A percentile compares a stretch with the other conserved stretches of the same genome.
Evolutionary conservation across 1,284 basidiomycete genomes (phyloP).

Genomic region (Xanthoconium separans): DNA sequence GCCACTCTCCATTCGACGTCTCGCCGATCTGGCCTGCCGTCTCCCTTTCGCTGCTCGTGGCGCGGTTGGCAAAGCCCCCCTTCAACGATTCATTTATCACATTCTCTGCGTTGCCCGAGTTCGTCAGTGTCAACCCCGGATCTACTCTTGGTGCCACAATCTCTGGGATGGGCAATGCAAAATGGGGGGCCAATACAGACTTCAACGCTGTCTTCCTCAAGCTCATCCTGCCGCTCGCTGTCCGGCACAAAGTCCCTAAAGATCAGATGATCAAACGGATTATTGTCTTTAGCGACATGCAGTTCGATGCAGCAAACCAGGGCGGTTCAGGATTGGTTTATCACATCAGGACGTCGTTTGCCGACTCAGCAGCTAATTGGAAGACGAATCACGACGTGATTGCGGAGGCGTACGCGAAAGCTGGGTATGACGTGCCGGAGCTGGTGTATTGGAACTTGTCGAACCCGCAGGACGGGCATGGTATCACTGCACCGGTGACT

Average conservation of each 20-base stretch:
- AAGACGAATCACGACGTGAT: conserved; percentile 60
- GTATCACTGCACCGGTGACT: conserved; percentile 45
- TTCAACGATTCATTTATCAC: conserved; percentile 69
- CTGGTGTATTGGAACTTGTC: conserved; percentile 63
- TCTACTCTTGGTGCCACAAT: conserved; percentile 37
- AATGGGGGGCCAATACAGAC: conserved; percentile 63
- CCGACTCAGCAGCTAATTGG: conserved; percentile 38
- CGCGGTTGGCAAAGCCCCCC: conserved; percentile 59
- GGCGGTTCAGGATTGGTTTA: no score
- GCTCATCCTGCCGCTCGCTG: conserved; percentile 58
- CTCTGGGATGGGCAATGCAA: conserved; percentile 34
- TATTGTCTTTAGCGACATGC: conserved; percentile 78
- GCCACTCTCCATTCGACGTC: conserved; percentile 11
- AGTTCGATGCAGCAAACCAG: conserved; percentile 49
- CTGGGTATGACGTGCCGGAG: conserved; percentile 68
- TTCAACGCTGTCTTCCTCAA: conserved; percentile 58
- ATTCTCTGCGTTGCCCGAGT: conserved; percentile 52
- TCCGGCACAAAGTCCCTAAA: conserved; percentile 50
- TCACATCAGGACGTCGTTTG: no score
- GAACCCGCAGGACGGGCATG: neutral
- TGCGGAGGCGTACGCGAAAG: conserved; percentile 50
- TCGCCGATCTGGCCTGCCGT: conserved; percentile 59
- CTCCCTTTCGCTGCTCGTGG: conserved; percentile 64
- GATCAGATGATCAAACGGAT: conserved; percentile 74
- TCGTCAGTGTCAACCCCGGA: conserved; percentile 47